Percentiles rank a stretch among this genome's conserved stretches.
Conservation (phyloP, 108 stramenopile genomes). For the Ochromonas danica region DNA sequence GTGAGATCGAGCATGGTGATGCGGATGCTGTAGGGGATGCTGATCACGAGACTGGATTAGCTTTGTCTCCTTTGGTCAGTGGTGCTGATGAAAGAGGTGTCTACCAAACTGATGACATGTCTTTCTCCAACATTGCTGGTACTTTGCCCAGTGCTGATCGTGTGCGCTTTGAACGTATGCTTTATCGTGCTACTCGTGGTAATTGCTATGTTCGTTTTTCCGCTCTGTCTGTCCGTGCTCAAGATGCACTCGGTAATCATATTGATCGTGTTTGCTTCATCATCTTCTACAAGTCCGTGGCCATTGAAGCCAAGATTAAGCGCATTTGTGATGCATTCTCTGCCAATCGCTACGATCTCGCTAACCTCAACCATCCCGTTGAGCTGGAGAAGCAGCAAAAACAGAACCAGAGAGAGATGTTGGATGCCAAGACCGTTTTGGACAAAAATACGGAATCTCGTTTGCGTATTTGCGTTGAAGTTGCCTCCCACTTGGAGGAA, state of each 20-base stretch:
- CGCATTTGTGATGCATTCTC: conserved; percentile 94
- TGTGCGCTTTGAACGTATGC: conserved; percentile 84
- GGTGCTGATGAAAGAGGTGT: background rate
- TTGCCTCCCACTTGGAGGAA: conserved; percentile 74
- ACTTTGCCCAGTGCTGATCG: conserved; percentile 83
- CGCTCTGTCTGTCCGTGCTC: conserved; percentile 67
- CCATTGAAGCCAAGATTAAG: conserved; percentile 90
- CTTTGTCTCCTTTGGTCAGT: conserved; percentile 4
- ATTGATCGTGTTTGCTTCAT: conserved; percentile 90
- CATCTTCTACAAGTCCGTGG: conserved; percentile 88
- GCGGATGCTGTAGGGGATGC: background rate
- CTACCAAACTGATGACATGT: conserved; percentile 66
- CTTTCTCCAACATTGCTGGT: conserved; percentile 90
- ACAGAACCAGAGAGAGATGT: conserved; percentile 51
- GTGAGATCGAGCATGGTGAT: background rate
- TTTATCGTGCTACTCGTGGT: conserved; percentile 48
- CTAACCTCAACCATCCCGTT: conserved; percentile 74
- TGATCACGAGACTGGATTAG: background rate
- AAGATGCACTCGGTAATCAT: conserved; percentile 58
- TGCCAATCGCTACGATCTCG: conserved; percentile 87
- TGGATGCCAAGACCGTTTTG: conserved; percentile 69
- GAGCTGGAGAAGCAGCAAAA: conserved; percentile 21
- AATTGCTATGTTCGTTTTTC: conserved; percentile 95
- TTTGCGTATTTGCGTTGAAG: conserved; percentile 74
- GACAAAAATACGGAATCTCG: conserved; percentile 92